Evolutionary conservation across 768 basidiomycete species (phyloP), one percentile per base, ranked within the genome.

Genomic region (Leccinellum luteum): DNA sequence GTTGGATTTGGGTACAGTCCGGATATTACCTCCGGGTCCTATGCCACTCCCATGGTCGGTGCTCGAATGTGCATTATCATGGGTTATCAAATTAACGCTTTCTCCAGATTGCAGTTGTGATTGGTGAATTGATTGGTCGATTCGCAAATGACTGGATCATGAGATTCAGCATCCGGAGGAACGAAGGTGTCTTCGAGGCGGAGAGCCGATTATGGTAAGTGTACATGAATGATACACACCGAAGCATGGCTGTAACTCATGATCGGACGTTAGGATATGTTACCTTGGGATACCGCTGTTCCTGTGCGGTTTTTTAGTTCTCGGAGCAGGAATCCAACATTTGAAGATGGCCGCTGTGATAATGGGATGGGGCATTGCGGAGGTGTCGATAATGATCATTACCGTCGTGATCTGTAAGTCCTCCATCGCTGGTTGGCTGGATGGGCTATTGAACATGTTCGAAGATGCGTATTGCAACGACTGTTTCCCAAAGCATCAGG

Each of bases 101-200:
- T 17, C 17, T 38, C 12, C 17, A 81, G 79, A 67, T 84, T 21
- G 82, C 78, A 0, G 77, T 79, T 12, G 49, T 83, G 12, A 62
- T 85, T 23, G 84, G 84, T 5, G 82, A 85, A 63, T 17, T 83
- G 2, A 63, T 77, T 3, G 83, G 84, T 35, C 74, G 78, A 7
- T 85, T 75, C 61, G 67, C 74, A 48, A 84, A 85, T 56, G 83
- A 85, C 51, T 73, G 72, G 67, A 75, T 82, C 34, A 78, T 81
- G 68, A 71, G 74, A 52, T 25, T 69, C 17, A 72, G 67, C 44
- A 79, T 81, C 60, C 73, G 78, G 19, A 61, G 75, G 31, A 81
- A 83, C 62, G 60, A 68, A 0, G 83, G 83, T 48, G 76, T 85
- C 45, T 84, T 84, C 66, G 76, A 78, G 53, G 79, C 84, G 3